Evolutionary conservation across 192 early-diverging fungal genomes (phyloP).

Genomic region (Phycomyces blakesleeanus): DNA sequence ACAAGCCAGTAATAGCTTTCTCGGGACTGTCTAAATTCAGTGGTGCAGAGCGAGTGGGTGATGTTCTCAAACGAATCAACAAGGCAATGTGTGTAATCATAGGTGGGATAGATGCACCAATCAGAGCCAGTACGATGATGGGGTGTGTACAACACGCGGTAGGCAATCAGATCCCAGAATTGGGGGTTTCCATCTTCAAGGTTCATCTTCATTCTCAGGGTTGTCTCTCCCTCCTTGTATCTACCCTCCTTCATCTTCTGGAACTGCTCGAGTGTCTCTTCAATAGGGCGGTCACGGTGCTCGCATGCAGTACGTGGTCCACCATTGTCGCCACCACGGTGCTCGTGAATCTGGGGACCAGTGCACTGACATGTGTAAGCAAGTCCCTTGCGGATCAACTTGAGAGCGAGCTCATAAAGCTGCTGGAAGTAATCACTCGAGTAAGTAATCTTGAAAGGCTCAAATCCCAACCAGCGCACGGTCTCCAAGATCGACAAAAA

Average conservation of each 20-base stretch:
- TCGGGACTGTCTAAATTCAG: conserved; percentile 91
- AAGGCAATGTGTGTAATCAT: conserved; percentile 98
- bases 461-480: conserved; percentile 93
- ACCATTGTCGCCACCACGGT: conserved; percentile 86
- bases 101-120: conserved; percentile 99
- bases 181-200: conserved; percentile 95
- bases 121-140: conserved; percentile 89
- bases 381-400: conserved; percentile 81
- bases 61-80: conserved; percentile 99
- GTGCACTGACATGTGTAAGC: conserved; percentile 89
- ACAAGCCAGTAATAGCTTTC: conserved; percentile 99
- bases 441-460: conserved; percentile 89
- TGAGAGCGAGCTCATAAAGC: conserved; percentile 91
- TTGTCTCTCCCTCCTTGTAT: conserved; percentile 88
- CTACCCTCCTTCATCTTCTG: conserved; percentile 98
- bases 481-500: conserved; percentile 93
- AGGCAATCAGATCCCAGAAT: conserved; percentile 99
- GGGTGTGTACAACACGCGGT: conserved; percentile 86
- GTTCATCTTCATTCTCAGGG: conserved; percentile 99
- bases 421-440: conserved; percentile 97
- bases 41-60: conserved; percentile 97
- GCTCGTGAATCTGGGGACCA: conserved; percentile 85
- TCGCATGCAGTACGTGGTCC: conserved; percentile 84
- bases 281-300: conserved; percentile 89
- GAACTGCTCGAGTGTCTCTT: conserved; percentile 92